phyloP scores from a whole-genome alignment of 441 rosid species.

The Bruguiera hainesii region DNA sequence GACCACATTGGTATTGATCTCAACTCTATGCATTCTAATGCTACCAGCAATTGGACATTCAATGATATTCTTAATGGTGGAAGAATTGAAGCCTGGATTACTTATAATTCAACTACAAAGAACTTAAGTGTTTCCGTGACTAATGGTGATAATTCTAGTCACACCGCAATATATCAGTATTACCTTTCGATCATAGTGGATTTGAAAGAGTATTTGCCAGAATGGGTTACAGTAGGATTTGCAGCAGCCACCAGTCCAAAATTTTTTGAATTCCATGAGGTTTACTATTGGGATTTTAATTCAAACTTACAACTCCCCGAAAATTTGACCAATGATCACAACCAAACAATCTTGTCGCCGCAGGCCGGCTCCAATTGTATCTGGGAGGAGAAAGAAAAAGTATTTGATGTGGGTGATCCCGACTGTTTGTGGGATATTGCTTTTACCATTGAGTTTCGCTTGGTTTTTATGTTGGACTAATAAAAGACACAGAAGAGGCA shows the following conservation, averaged over 20 bases:
- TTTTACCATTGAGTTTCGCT: not conserved
- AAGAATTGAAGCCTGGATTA: slow-evolving; percentile 22
- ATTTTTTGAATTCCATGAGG: not conserved
- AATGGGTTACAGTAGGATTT: slow-evolving; percentile 36
- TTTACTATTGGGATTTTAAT: slow-evolving; percentile 28
- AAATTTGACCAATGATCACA: not conserved
- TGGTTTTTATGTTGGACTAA: not conserved
- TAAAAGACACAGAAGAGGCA: too few species aligned
- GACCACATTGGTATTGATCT: slow-evolving; percentile 36
- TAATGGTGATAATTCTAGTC: not conserved
- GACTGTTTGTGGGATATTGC: not conserved
- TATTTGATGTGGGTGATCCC: not conserved
- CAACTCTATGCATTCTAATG: slow-evolving; percentile 22
- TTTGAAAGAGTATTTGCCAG: slow-evolving; percentile 23
- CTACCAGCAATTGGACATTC: slow-evolving; percentile 12
- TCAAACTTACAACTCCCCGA: slow-evolving; percentile 23
- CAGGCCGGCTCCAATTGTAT: too few species aligned
- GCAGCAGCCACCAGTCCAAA: slow-evolving; percentile 21
- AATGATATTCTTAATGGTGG: slow-evolving; percentile 10
- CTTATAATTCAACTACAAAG: slow-evolving; percentile 22
- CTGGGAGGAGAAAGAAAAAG: not conserved
- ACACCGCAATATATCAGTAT: accelerated
- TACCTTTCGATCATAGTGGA: accelerated
- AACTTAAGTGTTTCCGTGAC: slow-evolving; percentile 18
- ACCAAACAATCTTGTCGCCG: not conserved